These are phyloP conservation scores for Apocynum venetum DNA, from an alignment of 257 asterid genomes.

Conservation along the genomic window DNA sequence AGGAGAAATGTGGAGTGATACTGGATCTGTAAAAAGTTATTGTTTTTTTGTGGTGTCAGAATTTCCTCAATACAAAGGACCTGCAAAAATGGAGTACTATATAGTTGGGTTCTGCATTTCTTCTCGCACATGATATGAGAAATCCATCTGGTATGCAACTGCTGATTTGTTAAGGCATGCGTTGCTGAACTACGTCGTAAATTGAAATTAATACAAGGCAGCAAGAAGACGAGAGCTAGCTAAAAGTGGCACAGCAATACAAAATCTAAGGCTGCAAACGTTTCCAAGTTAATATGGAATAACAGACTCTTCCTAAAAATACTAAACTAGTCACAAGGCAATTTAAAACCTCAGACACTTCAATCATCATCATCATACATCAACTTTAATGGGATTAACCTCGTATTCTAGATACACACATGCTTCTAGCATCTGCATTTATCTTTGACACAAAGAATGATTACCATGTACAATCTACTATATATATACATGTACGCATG, in stretches of 20 bases:
- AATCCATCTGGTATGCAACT: no score
- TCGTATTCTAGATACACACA: slow-evolving; percentile 11
- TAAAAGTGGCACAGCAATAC: neutral
- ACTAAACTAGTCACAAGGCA: neutral
- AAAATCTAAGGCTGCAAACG: neutral
- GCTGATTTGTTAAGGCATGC: no score
- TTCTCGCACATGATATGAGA: no score
- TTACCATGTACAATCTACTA: slow-evolving; percentile 23
- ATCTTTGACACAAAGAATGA: slow-evolving; percentile 27
- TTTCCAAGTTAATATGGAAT: neutral
- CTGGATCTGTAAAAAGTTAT: no score
- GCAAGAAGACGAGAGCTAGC: neutral
- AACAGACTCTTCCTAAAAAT: neutral
- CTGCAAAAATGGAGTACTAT: no score
- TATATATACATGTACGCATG: slow-evolving; percentile 22
- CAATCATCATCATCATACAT: neutral
- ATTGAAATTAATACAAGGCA: neutral
- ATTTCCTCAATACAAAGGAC: no score
- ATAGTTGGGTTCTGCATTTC: no score
- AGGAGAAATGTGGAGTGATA: no score
- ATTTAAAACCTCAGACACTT: neutral
- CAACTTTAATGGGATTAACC: neutral
- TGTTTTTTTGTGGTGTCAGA: no score
- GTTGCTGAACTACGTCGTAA: no score
- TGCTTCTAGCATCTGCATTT: slow-evolving; percentile 3